Base-by-base conservation (phyloP, 2,329 filamentous ascomycete species). In the Colletotrichum sansevieriae region DNA sequence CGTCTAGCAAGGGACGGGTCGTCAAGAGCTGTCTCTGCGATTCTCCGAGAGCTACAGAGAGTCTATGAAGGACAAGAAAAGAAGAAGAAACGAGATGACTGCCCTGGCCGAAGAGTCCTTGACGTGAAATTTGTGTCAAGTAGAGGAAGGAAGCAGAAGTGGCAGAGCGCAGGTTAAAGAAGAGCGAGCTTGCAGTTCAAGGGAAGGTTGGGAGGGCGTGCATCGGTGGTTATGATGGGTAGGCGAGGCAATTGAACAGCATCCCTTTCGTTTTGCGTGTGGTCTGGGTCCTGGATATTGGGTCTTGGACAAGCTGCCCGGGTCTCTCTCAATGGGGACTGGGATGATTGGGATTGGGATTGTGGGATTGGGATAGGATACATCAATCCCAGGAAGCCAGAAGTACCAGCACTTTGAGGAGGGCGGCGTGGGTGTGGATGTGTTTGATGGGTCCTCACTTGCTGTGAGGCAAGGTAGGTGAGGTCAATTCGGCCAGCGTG, bases 161-260 rank as follows among this genome's bases (percentile, higher is more conserved):
- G 66, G 66, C 62, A 65, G 66, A 69, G 37, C 62, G 63, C 62
- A 69, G 66, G 47, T 69, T 69, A 69, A 69, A 66, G 62, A 69
- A 66, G 66, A 56, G 55, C 39, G 29, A 52, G 55, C 52, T 61
- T 22, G 20, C n/a, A 43, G 52, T 58, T 68, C 67, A 68, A 70
- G 64, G 64, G 67, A 68, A 62, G 57, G 64, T 58, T 63, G 63
- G 57, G 58, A 57, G 49, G 55, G 44, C 22, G 43, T n/a, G 51
- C 46, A 35, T 20, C 35, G 20, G 59, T 49, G 56, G 61, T 60
- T 69, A 69, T 66, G 66, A 61, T 54, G 66, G 66, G 66, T 47
- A 56, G 49, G 43, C 62, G 62, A 65, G 62, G 66, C 62, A 68
- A 41, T 61, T 69, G 62, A 65, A 69, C 25, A 12, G 66, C 63